Base-by-base conservation (phyloP, 177 flowering plant genomes). In the Vitis hybrid region DNA sequence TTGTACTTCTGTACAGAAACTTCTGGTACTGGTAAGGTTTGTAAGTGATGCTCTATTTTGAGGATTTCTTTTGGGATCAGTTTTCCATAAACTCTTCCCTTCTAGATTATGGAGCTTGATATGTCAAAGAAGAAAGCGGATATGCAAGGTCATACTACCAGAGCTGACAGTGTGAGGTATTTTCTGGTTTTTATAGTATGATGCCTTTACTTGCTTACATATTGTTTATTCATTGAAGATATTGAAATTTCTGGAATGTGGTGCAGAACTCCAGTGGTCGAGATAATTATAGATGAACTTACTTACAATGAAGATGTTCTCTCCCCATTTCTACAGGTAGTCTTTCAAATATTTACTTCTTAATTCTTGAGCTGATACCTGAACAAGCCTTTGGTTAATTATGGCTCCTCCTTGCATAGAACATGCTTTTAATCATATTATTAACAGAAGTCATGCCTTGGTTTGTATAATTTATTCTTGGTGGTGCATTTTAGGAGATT, bases 31-130 rank as follows among this genome's bases (percentile, higher is more conserved):
- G 88, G 98, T 92, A 75, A 74, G 77, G 56, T 72, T 64, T 56
- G 62, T 72, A 30, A 49, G 7, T 34, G 3, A 18, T 65, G 51
- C 40, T 60, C 10, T 66, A 14, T 52, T 5, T 48, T 64, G 21
- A 63, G 56, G 50, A 70, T 64, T 51, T 40, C 48, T 63, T 48
- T 30, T 40, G 15, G 15, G 34, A 23, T 65, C 14, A 51, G 21
- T 61, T 58, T 63, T 18, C 19, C 58, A n/a, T 45, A 34, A 48
- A 57, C 23, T 10, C 40, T 40, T 21, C 8, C 48, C 62, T 11
- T 70, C 17, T 67, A 94, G 98, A 84, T 88, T 52, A 86, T 89
- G 88, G 97, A 92, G 79, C 90, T 92, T 74, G 98, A 92, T 80
- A 51, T 26, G 30, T 81, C 84, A 61, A 89, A 86, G 79, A 84